Evolutionary conservation across 2,329 filamentous ascomycete genomes (phyloP), one percentile per base, ranked within the genome.

Genomic region (Stemphylium vesicarium): DNA sequence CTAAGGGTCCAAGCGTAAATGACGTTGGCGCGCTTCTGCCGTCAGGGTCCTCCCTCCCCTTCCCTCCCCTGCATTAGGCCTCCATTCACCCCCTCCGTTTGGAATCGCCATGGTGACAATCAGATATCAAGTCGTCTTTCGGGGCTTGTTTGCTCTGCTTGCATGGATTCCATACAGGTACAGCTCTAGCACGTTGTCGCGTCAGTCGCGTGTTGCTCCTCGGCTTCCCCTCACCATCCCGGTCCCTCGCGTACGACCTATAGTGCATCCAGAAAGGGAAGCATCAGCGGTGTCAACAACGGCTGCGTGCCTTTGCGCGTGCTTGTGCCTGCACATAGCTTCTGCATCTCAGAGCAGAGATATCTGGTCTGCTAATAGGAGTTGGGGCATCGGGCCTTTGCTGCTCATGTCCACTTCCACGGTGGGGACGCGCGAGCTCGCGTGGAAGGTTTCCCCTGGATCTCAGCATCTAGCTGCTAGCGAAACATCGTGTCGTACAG

Each of bases 1-100:
- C 39, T 22, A 40, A 37, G 54, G 49, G 54, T 47, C 50, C 50
- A 53, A 50, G 54, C 50, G 54, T 45, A 48, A 54, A 57, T 59
- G 57, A 59, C 57, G 57, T 59, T 56, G 52, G 47, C 52, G 52
- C 48, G 41, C 47, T 43, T 46, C 47, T 43, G 41, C 45, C 33
- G 47, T 55, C 52, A 51, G 51, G 51, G 51, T 54, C 51, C 51
- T 49, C 39, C 46, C 45, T 54, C 22, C 35, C 40, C 32, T 49
- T 33, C 35, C 33, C 50, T 54, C 45, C 45, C 51, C 46, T 54
- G 51, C 51, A 45, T 54, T 50, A 44, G 51, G 18, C 47, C 39
- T 32, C 22, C 13, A 24, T 40, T 29, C 33, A 40, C 31, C 20
- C 12, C 18, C 31, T 53, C 13, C 43, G n/a, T 18, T 13, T 13